Percentiles rank a stretch among this genome's conserved stretches.
Evolutionary conservation across 2,329 filamentous ascomycete species (phyloP).

Genomic region (Trichocomaceae sp.): DNA sequence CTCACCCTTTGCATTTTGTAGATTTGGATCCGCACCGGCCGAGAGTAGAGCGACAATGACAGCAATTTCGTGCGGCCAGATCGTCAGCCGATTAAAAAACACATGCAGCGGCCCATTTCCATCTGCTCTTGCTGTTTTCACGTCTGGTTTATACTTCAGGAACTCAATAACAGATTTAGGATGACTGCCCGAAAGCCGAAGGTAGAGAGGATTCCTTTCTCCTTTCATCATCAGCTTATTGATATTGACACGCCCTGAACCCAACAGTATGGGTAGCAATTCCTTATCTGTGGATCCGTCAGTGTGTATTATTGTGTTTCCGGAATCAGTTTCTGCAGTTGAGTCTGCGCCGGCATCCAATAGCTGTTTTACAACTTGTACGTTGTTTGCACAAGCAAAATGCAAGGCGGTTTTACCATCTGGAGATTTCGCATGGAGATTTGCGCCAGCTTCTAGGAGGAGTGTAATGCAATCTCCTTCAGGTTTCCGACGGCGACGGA

Average conservation of each 20-base stretch:
- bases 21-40: slow-evolving; percentile 6
- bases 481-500: background rate
- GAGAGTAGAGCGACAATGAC: background rate
- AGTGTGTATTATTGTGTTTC: slow-evolving; percentile 6
- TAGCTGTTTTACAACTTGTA: background rate
- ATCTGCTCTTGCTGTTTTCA: background rate
- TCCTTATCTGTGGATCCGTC: slow-evolving; percentile 4
- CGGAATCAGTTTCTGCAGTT: background rate
- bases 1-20: slow-evolving; percentile 4
- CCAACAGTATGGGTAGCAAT: slow-evolving; percentile 3
- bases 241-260: slow-evolving; percentile 1
- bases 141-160: background rate
- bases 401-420: slow-evolving; percentile 7
- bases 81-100: background rate
- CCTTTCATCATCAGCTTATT: slow-evolving; percentile 4
- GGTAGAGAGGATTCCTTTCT: background rate
- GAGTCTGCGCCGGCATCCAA: slow-evolving; percentile 5
- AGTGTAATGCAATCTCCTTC: background rate
- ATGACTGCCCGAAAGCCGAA: background rate
- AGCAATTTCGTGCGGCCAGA: background rate
- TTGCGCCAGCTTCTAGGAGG: slow-evolving; percentile 3
- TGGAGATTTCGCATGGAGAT: slow-evolving; percentile 1
- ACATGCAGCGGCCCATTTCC: slow-evolving; percentile 5
- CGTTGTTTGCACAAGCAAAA: slow-evolving; percentile 3
- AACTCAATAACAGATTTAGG: background rate